Evolutionary conservation across 2,329 filamentous ascomycete species (phyloP).

Genomic region (Verruconis gallopava): DNA sequence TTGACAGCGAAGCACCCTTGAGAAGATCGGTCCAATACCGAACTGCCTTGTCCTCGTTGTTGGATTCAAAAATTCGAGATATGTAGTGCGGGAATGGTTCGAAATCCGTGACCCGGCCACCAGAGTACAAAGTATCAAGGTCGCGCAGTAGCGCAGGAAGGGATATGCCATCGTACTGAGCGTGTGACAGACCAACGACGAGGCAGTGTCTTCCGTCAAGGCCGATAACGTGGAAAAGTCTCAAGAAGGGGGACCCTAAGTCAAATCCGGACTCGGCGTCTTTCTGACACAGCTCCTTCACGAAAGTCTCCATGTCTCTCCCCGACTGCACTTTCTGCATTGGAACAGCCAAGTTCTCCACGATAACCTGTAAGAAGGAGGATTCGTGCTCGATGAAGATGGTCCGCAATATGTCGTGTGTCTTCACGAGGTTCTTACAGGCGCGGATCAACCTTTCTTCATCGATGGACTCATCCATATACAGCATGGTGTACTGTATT

Average conservation of each 20-base stretch:
- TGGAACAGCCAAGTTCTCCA: constrained; percentile 39
- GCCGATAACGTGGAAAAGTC: constrained; percentile 42
- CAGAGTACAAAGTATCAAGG: constrained; percentile 42
- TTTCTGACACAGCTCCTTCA: constrained; percentile 38
- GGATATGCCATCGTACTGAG: constrained; percentile 58
- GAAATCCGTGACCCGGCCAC: constrained; percentile 17
- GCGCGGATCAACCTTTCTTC: constrained; percentile 34
- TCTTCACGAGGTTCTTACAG: constrained; percentile 43
- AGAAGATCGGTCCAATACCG: constrained; percentile 49
- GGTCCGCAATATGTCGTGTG: constrained; percentile 53
- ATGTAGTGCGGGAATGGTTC: constrained; percentile 36
- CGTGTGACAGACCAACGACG: constrained; percentile 51
- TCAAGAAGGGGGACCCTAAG: constrained; percentile 47
- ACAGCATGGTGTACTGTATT: constrained; percentile 51
- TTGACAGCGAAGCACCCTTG: constrained; percentile 37
- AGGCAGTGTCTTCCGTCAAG: constrained; percentile 32
- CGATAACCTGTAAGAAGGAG: constrained; percentile 43
- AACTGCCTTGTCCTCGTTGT: neutral
- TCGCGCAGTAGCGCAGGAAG: constrained; percentile 49
- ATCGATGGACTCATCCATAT: constrained; percentile 42
- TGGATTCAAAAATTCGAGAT: neutral
- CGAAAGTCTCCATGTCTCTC: constrained; percentile 38
- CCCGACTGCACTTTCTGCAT: constrained; percentile 25
- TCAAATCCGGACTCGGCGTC: constrained; percentile 45
- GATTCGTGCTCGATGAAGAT: constrained; percentile 45